These are phyloP conservation scores for Daldinia loculata DNA, from an alignment of 495 filamentous ascomycete genomes.

Conservation along the genomic window DNA sequence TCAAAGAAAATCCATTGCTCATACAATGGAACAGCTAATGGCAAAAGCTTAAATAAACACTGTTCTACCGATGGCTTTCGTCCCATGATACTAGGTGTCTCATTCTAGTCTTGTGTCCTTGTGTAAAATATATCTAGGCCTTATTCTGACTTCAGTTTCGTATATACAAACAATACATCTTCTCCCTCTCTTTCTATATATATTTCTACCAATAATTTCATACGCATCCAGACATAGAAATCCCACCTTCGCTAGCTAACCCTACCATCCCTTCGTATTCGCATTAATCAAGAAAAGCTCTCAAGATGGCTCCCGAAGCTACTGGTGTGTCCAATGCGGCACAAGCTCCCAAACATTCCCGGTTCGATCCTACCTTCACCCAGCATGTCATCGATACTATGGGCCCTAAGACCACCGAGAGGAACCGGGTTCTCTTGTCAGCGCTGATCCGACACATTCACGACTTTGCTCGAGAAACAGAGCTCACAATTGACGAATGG, in stretches of 20 bases:
- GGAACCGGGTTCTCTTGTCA: slow-evolving; percentile 70
- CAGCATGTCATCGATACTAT: slow-evolving; percentile 76
- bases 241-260: neutral
- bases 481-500: slow-evolving; percentile 83
- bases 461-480: slow-evolving; percentile 83
- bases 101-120: neutral
- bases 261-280: slow-evolving; percentile 9
- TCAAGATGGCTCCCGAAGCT: slow-evolving; percentile 32
- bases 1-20: slow-evolving; percentile 30
- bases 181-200: neutral
- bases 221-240: neutral
- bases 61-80: slow-evolving; percentile 14
- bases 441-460: slow-evolving; percentile 79
- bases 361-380: slow-evolving; percentile 81
- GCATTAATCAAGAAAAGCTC: slow-evolving; percentile 21
- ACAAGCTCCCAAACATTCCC: slow-evolving; percentile 39
- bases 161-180: neutral
- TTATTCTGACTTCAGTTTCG: neutral
- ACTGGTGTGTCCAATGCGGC: slow-evolving; percentile 39
- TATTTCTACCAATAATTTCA: slow-evolving; percentile 1
- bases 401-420: slow-evolving; percentile 74
- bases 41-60: slow-evolving; percentile 23
- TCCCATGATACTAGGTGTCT: neutral
- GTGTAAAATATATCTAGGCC: neutral
- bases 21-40: slow-evolving; percentile 19